These are phyloP conservation scores for Quercus suber DNA, from an alignment of 306 rosid genomes.

Conservation along the genomic window DNA sequence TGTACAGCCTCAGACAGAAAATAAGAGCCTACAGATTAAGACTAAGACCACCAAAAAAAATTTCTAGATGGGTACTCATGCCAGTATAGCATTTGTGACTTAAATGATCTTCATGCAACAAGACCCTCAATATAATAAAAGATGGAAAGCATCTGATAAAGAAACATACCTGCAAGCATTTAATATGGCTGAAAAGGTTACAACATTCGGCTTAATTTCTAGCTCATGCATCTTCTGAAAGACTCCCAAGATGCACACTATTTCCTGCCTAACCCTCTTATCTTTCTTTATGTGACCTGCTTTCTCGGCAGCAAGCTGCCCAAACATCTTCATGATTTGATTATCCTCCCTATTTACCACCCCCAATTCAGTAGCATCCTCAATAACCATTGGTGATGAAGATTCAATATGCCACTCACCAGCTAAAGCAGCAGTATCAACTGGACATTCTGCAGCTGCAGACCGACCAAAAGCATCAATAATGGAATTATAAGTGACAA, in stretches of 20 bases:
- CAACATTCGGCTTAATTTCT: constrained; percentile 59
- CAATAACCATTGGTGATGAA: constrained; percentile 15
- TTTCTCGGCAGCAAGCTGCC: constrained; percentile 62
- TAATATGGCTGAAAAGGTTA: constrained; percentile 79
- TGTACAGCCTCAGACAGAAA: too few relatives aligned
- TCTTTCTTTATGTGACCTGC: constrained; percentile 41
- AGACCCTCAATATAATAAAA: neutral
- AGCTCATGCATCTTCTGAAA: constrained; percentile 69
- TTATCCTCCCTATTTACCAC: constrained; percentile 19
- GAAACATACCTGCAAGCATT: constrained; percentile 86
- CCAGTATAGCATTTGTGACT: neutral
- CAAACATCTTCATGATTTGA: constrained; percentile 40
- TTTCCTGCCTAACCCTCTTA: constrained; percentile 43
- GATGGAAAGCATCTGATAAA: neutral
- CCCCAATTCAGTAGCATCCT: constrained; percentile 16
- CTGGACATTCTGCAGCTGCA: constrained; percentile 29
- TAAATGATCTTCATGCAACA: constrained; percentile 6
- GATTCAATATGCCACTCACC: constrained; percentile 17
- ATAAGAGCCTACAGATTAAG: too few relatives aligned
- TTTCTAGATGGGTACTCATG: neutral
- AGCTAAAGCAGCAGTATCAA: constrained; percentile 22
- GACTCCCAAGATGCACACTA: constrained; percentile 52
- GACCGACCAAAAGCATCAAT: constrained; percentile 70
- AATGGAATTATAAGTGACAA: constrained; percentile 84
- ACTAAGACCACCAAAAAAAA: neutral